Base-by-base conservation (phyloP, 495 filamentous ascomycete species). In the Staphylotrichum tortipilum region DNA sequence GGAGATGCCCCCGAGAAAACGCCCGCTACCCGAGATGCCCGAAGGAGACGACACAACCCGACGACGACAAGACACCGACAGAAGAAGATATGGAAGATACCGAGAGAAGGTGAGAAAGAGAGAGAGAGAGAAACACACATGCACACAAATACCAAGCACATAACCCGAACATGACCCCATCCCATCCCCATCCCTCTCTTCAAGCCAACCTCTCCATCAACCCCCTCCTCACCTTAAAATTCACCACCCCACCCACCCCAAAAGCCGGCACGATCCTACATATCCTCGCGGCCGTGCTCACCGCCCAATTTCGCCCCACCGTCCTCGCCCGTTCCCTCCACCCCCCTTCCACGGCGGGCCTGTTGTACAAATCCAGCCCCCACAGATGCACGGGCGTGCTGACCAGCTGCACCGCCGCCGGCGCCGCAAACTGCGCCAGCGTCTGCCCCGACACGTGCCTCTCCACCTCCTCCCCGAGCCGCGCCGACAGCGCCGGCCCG, bases 251-350 rank as follows among this genome's bases (percentile, higher is more conserved):
- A 1, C 91, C 91, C 37, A 95, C 71, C 23, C 91, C 91, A 76
- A 95, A 96, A 15, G 91, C 91, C 41, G 92, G 91, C 22, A 97
- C 77, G 57, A 96, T 95, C 69, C 92, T 81, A 34, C 84, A 86
- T 72, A 96, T 86, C 42, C 92, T 73, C 55, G 91, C 91, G 58
- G 78, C 74, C 34, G 79, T 79, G 59, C 87, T 94, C 8, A 84
- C 74, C 21, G 75, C 70, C 77, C 89, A 96, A 60, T 95, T 89
- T 62, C 77, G 76, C 42, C 75, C 70, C 11, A 96, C 81, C 39
- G 79, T 76, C 14, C 66, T 55, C 68, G 75, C 75, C 34, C 91
- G 74, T 4, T 84, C 80, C 36, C 67, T 63, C 74, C 75, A 81
- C 3, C 55, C 61, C 18, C 54, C 62, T 15, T 15, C 47, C 49